Evolutionary conservation across 495 filamentous ascomycete genomes (phyloP).

Genomic region (Parathielavia hyrcaniae): DNA sequence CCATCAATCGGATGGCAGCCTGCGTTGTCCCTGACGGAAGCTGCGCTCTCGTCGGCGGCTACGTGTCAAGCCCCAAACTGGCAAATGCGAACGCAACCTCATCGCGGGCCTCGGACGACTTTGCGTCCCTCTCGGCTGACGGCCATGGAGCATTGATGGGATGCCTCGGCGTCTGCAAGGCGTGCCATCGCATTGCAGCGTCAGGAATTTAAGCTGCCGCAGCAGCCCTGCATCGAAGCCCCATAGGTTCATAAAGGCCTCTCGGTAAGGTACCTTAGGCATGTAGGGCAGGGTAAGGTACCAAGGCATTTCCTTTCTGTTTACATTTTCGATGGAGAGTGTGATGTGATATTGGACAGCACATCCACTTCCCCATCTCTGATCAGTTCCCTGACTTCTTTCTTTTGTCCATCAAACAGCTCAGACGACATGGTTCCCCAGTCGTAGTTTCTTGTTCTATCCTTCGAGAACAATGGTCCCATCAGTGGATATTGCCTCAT

Average conservation of each 20-base stretch:
- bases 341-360: neutral
- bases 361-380: neutral
- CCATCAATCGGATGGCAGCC: neutral
- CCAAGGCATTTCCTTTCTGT: neutral
- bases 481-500: slow-evolving; percentile 4
- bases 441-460: neutral
- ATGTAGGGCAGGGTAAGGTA: neutral
- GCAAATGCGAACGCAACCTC: neutral
- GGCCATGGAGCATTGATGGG: neutral
- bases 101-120: neutral
- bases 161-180: neutral
- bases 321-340: neutral
- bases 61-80: slow-evolving; percentile 21
- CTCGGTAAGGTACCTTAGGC: too few species aligned
- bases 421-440: slow-evolving; percentile 8
- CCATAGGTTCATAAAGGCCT: neutral
- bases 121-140: slow-evolving; percentile 14
- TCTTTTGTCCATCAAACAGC: neutral
- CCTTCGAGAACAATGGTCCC: slow-evolving; percentile 6
- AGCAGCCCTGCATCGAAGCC: slow-evolving; percentile 6
- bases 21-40: neutral
- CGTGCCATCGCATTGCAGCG: neutral
- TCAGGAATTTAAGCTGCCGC: neutral
- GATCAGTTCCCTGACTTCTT: neutral
- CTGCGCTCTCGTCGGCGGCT: neutral